Base-by-base conservation (phyloP, 2,329 filamentous ascomycete species). In the Colletotrichum melonis region DNA sequence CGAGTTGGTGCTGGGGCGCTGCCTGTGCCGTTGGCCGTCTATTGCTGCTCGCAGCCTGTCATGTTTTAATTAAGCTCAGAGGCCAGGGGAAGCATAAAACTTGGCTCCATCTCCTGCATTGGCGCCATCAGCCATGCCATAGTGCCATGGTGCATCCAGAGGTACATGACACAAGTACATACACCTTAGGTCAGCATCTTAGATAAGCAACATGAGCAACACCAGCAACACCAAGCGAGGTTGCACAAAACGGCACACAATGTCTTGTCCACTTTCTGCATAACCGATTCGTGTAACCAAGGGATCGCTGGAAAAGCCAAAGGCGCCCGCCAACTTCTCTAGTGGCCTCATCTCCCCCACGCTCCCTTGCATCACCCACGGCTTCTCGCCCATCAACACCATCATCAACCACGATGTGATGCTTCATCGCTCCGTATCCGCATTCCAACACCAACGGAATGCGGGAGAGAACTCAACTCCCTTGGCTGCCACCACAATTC, bases 41-140 rank as follows among this genome's bases (percentile, higher is more conserved):
- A 14, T 38, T n/a, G 46, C 16, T n/a, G 49, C 11, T 35, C 32
- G 4, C 32, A 35, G 32, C 59, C 30, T 69, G 38, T 32, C 35
- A 24, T 46, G 56, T 46, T 66, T 42, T 60, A 9, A 62, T 68
- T 68, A 68, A 72, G 66, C 66, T 68, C 46, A 46, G 3, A 19
- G 22, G 26, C 5, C 59, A 30, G 16, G 59, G 32, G 30, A 38
- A 22, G 56, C 30, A 59, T 22, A 8, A 16, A 38, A 59, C 42
- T 49, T 49, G 16, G 38, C 38, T 16, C 38, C 42, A n/a, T 49
- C 42, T 22, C 42, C 42, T 49, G 19, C 42, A n/a, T 35, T 35
- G 32, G 32, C 12, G 32, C 32, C 32, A 12, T 35, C 28, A 28
- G 24, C 24, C 24, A 24, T 24, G 24, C 5, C 32, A 9, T 35